These are phyloP conservation scores for Symbiodinium pilosum DNA, from an alignment of 73 alveolate genomes.

Conservation along the genomic window DNA sequence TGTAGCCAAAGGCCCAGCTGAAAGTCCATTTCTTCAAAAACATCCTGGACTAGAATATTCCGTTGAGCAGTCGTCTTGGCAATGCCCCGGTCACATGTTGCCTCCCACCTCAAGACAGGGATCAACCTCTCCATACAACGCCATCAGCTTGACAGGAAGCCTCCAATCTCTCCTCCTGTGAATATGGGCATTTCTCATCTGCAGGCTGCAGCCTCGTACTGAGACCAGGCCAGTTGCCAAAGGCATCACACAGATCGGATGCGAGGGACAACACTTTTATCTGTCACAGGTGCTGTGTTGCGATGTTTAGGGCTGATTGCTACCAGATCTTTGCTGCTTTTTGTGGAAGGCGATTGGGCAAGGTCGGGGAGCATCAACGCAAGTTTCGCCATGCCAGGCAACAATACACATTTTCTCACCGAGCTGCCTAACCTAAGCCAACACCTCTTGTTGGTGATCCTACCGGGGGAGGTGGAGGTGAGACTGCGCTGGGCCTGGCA, in stretches of 20 bases:
- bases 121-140: not conserved
- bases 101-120: not conserved
- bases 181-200: too few relatives aligned
- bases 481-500: constrained; percentile 22
- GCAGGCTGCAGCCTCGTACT: too few relatives aligned
- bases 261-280: too few relatives aligned
- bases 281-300: too few relatives aligned
- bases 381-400: too few relatives aligned
- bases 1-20: not conserved
- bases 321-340: too few relatives aligned
- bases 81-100: not conserved
- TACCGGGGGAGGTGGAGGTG: constrained; percentile 85
- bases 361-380: too few relatives aligned
- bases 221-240: too few relatives aligned
- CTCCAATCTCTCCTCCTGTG: too few relatives aligned
- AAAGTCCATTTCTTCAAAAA: not conserved
- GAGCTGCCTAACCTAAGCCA: constrained; percentile 3
- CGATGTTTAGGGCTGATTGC: too few relatives aligned
- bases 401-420: not conserved
- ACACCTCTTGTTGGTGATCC: constrained; percentile 42
- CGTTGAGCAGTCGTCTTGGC: constrained; percentile 1
- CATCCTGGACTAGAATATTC: not conserved
- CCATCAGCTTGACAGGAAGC: not conserved
- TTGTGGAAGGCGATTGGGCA: too few relatives aligned
- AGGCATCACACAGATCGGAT: too few relatives aligned